Evolutionary conservation across 2,329 filamentous ascomycete genomes (phyloP).

Genomic region (Hortaea sp.): DNA sequence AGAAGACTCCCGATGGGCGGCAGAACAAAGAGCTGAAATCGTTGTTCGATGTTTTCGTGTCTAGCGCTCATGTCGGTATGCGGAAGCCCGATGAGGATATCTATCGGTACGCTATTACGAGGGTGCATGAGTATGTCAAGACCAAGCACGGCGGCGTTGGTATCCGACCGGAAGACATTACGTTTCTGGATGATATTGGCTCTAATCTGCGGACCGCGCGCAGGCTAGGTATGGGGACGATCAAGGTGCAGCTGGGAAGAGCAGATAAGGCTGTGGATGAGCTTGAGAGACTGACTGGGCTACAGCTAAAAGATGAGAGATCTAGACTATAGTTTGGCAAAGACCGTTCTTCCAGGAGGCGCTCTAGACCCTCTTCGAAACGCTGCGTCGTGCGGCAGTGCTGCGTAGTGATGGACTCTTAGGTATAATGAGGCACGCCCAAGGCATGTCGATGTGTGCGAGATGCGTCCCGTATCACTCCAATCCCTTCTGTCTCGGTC

Average conservation of each 20-base stretch:
- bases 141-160: conserved; percentile 42
- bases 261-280: conserved; percentile 72
- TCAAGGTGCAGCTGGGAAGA: conserved; percentile 74
- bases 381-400: too few relatives aligned
- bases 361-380: too few relatives aligned
- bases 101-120: conserved; percentile 62
- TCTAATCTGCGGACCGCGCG: conserved; percentile 78
- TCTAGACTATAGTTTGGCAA: not conserved
- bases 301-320: conserved; percentile 46
- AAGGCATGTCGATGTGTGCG: not conserved
- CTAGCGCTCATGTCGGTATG: conserved; percentile 74
- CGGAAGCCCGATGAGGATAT: conserved; percentile 79
- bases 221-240: conserved; percentile 63
- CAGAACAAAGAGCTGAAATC: conserved; percentile 44
- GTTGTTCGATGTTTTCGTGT: conserved; percentile 80
- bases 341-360: too few relatives aligned
- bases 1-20: conserved; percentile 29
- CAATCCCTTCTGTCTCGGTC: too few relatives aligned
- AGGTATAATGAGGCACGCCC: too few relatives aligned
- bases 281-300: conserved; percentile 63
- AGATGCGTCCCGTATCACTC: too few relatives aligned
- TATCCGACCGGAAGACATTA: conserved; percentile 55
- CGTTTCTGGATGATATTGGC: conserved; percentile 92
- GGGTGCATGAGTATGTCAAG: conserved; percentile 54
- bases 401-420: too few relatives aligned